Evolutionary conservation across 2,329 filamentous ascomycete genomes (phyloP), one percentile per base, ranked within the genome.

Genomic region (Paecilomyces formosus): DNA sequence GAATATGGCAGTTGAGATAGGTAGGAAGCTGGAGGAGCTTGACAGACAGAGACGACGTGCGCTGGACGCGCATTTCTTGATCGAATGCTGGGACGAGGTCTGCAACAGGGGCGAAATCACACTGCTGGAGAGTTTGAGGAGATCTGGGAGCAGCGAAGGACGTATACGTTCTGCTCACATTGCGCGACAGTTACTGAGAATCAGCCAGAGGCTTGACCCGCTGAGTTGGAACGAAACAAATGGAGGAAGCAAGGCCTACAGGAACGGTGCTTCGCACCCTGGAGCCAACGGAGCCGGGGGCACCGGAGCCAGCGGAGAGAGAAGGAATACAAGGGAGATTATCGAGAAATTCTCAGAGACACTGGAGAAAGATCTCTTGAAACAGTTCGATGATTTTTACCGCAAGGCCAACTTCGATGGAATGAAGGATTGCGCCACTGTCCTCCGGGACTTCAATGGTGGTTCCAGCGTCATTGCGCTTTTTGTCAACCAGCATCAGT

Each of bases 401-500:
- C 84, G 92, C 63, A 87, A 89, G 65, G 92, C 96, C 68, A 96
- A 97, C 75, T 97, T 96, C 69, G 91, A 97, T 65, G 92, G 95
- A 68, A 99, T 99, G 95, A 88, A 90, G 77, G 94, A 97, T 72
- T 99, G 94, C 72, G 90, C 95, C 57, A 90, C 90, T 68, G 94
- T 97, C 50, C 80, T 99, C 62, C 84, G 94, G 71, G 94, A 97
- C 75, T 99, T 99, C 81, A 96, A 93, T 72, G 92, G 94, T 56
- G 94, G 94, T 55, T 87, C 91, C 58, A 97, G 92, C 71, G 94
- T 97, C 60, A 96, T 97, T 74, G 93, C 90, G 13, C 82, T 93
- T 11, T 99, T 97, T 73, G 93, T 99, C 70, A 99, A 99, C 71
- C 94, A 99, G 73, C 95, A 99, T 76, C 92, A 96, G 69, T 99